Conservation (phyloP, 1,284 basidiomycete species). For the Cerrena zonata region DNA sequence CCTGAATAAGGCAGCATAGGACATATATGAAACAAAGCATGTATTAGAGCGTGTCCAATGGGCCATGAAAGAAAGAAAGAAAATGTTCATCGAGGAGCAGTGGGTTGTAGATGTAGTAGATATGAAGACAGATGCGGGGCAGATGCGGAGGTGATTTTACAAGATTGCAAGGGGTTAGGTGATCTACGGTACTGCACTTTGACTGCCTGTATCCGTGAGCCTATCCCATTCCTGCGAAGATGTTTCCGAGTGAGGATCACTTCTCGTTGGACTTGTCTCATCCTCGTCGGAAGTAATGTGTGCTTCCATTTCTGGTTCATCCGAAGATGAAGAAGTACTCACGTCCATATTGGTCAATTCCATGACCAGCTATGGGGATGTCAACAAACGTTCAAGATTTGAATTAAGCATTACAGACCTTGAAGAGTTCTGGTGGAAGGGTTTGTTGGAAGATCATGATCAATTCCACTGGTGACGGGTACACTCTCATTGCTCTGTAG, state of each 20-base stretch:
- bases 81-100: conserved; percentile 6
- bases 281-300: conserved; percentile 40
- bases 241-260: conserved; percentile 70
- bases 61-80: conserved; percentile 15
- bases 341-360: conserved; percentile 85
- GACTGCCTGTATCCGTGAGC: conserved; percentile 65
- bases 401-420: conserved; percentile 40
- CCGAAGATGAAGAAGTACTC: conserved; percentile 53
- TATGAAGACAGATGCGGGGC: conserved; percentile 6
- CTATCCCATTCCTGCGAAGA: conserved; percentile 84
- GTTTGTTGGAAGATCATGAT: conserved; percentile 92
- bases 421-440: conserved; percentile 81
- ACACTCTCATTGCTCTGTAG: conserved; percentile 90
- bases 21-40: conserved; percentile 33
- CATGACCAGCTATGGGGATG: conserved; percentile 64
- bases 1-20: conserved; percentile 39
- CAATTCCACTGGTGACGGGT: conserved; percentile 88
- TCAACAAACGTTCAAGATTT: conserved; percentile 8
- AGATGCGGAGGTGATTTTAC: conserved; percentile 5
- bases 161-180: conserved; percentile 7
- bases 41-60: conserved; percentile 55
- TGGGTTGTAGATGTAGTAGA: conserved; percentile 7
- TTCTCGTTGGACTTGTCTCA: conserved; percentile 52
- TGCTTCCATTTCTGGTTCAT: conserved; percentile 17
- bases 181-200: conserved; percentile 29